Evolutionary conservation across 1,139 yeast species (phyloP), one percentile per base, ranked within the genome.

Genomic region (Blastobotrys petasosporus): DNA sequence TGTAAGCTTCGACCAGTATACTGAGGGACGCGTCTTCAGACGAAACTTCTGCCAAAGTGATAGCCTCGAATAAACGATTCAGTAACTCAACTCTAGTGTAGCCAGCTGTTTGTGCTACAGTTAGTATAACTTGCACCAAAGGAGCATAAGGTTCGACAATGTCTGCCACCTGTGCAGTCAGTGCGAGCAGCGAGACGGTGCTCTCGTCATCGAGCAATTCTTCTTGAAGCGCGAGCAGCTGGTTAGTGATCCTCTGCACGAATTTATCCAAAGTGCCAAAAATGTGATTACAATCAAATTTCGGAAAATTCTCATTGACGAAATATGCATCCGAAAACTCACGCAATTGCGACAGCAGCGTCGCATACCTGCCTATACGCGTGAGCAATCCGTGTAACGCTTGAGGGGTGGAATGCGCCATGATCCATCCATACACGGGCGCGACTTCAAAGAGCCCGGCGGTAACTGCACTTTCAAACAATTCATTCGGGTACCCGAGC

Each of bases 231-330:
- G 23, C 10, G 32, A 52, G 32, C 9, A 54, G 12, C 16, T 41
- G 11, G n/a, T 16, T 11, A 5, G 48, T 52, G 2, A 55, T 12
- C 6, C 36, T 23, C 28, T 42, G 46, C 32, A 33, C 33, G 13
- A 48, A 20, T n/a, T 36, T 32, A 12, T 50, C 54, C n/a, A 53
- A 36, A 9, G 48, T 20, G 2, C 57, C 58, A 16, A 51, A 48
- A 6, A 56, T 32, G 36, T 37, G 34, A 17, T 30, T 31, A 34
- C 51, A 54, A 32, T 49, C 37, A 33, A 51, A 50, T 6, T 35
- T 29, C 3, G 52, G 51, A 35, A 50, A 53, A 11, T 44, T 37
- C 8, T 36, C 33, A 15, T 39, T 32, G 4, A 53, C 45, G 30
- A 36, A 45, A 16, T 45, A 42, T 11, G 32, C 23, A 25, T 53